A percentile compares a stretch with the other conserved stretches of the same genome.
These are phyloP conservation scores for Trypethelium eluteriae DNA, from an alignment of 495 filamentous ascomycete species.

Conservation along the genomic window DNA sequence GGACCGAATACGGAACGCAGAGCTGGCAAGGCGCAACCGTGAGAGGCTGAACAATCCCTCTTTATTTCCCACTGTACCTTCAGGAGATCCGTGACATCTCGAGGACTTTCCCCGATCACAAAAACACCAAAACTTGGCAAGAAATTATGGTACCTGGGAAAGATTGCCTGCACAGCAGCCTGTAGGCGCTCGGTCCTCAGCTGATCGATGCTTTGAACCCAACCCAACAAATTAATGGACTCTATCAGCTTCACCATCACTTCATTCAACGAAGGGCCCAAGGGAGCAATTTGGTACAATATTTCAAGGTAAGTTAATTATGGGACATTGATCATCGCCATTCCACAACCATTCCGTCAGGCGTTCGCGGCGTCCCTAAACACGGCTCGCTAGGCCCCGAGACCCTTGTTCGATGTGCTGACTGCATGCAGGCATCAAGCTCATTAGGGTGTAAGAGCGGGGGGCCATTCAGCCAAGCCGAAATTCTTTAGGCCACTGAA, in stretches of 20 bases:
- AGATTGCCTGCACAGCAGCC: too few relatives aligned
- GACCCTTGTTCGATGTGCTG: conserved; percentile 7
- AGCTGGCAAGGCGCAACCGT: conserved; percentile 72
- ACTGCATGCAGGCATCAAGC: conserved; percentile 8
- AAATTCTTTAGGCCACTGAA: neutral
- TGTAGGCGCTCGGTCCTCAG: conserved; percentile 4
- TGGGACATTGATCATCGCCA: neutral
- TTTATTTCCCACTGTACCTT: conserved; percentile 78
- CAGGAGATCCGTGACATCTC: conserved; percentile 46
- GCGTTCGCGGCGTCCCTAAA: neutral
- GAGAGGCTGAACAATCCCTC: conserved; percentile 72
- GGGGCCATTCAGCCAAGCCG: neutral
- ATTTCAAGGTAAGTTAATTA: neutral
- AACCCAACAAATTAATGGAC: neutral
- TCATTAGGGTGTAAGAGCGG: neutral
- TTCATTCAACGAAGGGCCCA: neutral
- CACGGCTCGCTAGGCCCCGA: neutral
- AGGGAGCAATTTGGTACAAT: neutral
- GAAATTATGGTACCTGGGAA: too few relatives aligned
- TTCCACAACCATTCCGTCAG: neutral
- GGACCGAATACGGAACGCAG: conserved; percentile 67
- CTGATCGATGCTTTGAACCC: neutral
- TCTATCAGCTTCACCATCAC: neutral
- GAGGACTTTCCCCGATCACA: neutral
- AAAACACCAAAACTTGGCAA: neutral